A percentile compares a stretch with the other conserved stretches of the same genome.
Evolutionary conservation across 1,284 basidiomycete species (phyloP).

Genomic region (Ustilago shanxiensis): DNA sequence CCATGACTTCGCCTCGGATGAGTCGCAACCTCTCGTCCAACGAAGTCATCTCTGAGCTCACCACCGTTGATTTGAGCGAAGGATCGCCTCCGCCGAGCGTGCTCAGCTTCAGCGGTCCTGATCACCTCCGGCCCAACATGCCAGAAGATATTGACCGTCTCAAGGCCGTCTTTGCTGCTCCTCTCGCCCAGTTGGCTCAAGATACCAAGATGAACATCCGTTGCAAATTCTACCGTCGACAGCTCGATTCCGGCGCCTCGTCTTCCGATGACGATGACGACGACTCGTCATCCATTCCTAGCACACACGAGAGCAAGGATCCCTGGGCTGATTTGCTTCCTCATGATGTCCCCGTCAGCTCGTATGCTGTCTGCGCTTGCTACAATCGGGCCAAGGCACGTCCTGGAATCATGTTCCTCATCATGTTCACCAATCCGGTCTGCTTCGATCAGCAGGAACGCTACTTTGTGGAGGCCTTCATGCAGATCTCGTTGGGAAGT

Average conservation of each 20-base stretch:
- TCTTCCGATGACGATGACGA: conserved; percentile 21
- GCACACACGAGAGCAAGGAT: conserved; percentile 13
- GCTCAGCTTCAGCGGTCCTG: conserved; percentile 27
- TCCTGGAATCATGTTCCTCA: conserved; percentile 48
- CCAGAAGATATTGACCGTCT: conserved; percentile 23
- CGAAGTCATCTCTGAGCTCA: conserved; percentile 1
- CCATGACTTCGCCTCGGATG: conserved; percentile 36
- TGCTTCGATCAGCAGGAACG: conserved; percentile 47
- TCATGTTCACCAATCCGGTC: conserved; percentile 32
- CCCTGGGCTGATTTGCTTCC: conserved; percentile 39
- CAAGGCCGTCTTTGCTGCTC: conserved; percentile 30
- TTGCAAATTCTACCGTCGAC: conserved; percentile 34
- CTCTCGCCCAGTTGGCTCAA: conserved; percentile 25
- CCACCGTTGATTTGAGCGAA: conserved; percentile 31
- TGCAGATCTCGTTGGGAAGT: conserved; percentile 31
- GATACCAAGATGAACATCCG: conserved; percentile 42
- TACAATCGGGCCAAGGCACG: conserved; percentile 44
- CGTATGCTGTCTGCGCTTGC: conserved; percentile 38
- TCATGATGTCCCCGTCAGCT: conserved; percentile 15
- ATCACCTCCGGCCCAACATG: conserved; percentile 25
- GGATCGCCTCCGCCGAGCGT: conserved; percentile 36
- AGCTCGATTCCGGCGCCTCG: background rate
- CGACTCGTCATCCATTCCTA: background rate
- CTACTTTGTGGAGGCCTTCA: conserved; percentile 45
- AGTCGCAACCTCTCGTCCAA: conserved; percentile 30